phyloP scores from a whole-genome alignment of 352 stramenopile species.

The Pythium volutum region DNA sequence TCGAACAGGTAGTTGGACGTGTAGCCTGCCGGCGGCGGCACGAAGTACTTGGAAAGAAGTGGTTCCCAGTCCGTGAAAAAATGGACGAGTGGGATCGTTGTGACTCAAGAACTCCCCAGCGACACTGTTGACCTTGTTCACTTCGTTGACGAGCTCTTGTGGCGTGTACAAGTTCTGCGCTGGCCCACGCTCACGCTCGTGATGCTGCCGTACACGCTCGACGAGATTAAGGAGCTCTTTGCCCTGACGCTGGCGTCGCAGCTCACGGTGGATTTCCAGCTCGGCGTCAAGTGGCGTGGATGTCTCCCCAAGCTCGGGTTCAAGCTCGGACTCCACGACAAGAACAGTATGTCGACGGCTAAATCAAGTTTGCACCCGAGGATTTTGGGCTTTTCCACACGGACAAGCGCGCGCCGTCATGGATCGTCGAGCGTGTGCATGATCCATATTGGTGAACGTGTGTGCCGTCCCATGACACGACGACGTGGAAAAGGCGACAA shows the following conservation, averaged over 20 bases:
- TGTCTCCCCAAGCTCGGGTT: slow-evolving; percentile 74
- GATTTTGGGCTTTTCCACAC: slow-evolving; percentile 75
- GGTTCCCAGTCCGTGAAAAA: too few species aligned
- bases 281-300: slow-evolving; percentile 78
- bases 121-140: too few species aligned
- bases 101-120: too few species aligned
- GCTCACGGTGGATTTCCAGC: slow-evolving; percentile 70
- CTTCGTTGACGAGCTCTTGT: too few species aligned
- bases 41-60: too few species aligned
- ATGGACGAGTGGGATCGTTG: too few species aligned
- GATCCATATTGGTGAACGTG: slow-evolving; percentile 82
- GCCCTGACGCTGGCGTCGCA: slow-evolving; percentile 58
- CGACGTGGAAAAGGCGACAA: slow-evolving; percentile 63
- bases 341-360: slow-evolving; percentile 83
- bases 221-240: slow-evolving; percentile 72
- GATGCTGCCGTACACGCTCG: slow-evolving; percentile 73
- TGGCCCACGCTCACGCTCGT: slow-evolving; percentile 77
- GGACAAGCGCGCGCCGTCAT: slow-evolving; percentile 81
- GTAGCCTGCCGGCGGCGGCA: too few species aligned
- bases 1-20: too few species aligned
- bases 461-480: slow-evolving; percentile 83
- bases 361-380: slow-evolving; percentile 79
- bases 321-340: slow-evolving; percentile 84
- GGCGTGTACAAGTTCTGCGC: too few species aligned
- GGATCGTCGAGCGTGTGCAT: slow-evolving; percentile 82